Base-by-base conservation (phyloP, 202 grass and related monocot genomes). In the Panicum virgatum region DNA sequence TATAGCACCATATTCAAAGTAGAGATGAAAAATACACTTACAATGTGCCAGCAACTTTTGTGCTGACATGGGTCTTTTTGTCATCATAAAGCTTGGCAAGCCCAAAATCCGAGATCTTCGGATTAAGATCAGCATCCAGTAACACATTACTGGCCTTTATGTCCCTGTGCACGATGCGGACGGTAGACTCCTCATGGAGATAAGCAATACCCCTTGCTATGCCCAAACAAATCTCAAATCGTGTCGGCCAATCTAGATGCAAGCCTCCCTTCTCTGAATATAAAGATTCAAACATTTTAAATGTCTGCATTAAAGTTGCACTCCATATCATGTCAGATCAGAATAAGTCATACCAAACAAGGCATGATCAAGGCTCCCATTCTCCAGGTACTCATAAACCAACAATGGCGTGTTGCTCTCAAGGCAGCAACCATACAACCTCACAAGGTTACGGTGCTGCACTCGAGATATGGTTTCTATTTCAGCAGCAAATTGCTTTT, bases 131-230 rank as follows among this genome's bases (percentile, higher is more conserved):
- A 29, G 81, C 54, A 78, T 97, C 92, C 10, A 97, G 76, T 23
- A 97, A 84, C n/a, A 97, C 88, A 58, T 94, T 97, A 26, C 92
- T 92, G n/a, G 94, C 92, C 76, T 97, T 97, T 58, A 97, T 93
- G 57, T 97, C 94, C 84, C 94, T 90, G 80, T 97, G 94, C 43
- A 97, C 92, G 37, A 94, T 91, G 23, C 90, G 84, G 51, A 91
- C 14, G 43, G 78, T 88, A 1, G 94, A 97, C 16, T 94, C 94
- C 76, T 94, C 92, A 0, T 97, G 94, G 14, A 97, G 84, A 60
- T 97, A 97, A 19, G 92, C 86, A 46, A 97, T 78, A 65, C 94
- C 94, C 82, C 84, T 87, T 77, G 94, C 90, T 19, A 92, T 84
- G 47, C 92, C 92, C 47, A 97, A 40, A 67, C 90, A 94, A 88